Evolutionary conservation across 192 early-diverging fungal species (phyloP).

Genomic region (Fimicolochytrium jonesii): DNA sequence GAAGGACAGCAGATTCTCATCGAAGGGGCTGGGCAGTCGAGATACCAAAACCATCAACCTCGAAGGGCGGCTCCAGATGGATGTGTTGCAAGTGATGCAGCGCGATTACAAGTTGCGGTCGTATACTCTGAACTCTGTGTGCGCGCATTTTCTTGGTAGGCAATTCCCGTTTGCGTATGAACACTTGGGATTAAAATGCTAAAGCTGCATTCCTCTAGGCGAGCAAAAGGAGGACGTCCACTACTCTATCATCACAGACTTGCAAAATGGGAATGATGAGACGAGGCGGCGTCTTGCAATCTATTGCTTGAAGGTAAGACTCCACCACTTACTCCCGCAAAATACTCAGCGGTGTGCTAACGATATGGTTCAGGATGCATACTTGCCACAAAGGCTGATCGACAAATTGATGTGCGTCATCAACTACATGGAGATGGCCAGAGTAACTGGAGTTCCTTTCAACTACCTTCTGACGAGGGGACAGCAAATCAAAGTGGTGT

Average conservation of each 20-base stretch:
- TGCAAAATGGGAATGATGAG: constrained; percentile 94
- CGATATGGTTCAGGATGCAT: constrained; percentile 63
- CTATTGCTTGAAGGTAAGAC: constrained; percentile 85
- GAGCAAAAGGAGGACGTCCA: constrained; percentile 99
- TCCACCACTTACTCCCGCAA: too few relatives aligned
- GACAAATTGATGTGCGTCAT: constrained; percentile 97
- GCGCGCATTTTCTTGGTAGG: constrained; percentile 85
- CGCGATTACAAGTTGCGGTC: constrained; percentile 94
- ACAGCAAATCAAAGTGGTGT: constrained; percentile 98
- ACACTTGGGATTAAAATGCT: not conserved
- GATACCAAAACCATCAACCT: constrained; percentile 82
- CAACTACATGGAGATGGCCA: constrained; percentile 98
- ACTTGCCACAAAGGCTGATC: constrained; percentile 85
- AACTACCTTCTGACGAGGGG: constrained; percentile 90
- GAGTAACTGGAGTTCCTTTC: constrained; percentile 95
- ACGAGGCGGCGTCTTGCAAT: constrained; percentile 90
- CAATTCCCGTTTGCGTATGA: too few relatives aligned
- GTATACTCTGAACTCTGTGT: constrained; percentile 94
- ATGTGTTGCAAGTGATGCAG: constrained; percentile 91
- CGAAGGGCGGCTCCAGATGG: constrained; percentile 89
- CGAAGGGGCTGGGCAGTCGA: constrained; percentile 90
- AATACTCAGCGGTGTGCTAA: constrained; percentile 17
- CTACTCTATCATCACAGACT: constrained; percentile 95
- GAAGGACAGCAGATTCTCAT: constrained; percentile 81
- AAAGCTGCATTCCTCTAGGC: constrained; percentile 41